phyloP scores from a whole-genome alignment of 2,329 filamentous ascomycete species.

The Hypoxylon sp. region DNA sequence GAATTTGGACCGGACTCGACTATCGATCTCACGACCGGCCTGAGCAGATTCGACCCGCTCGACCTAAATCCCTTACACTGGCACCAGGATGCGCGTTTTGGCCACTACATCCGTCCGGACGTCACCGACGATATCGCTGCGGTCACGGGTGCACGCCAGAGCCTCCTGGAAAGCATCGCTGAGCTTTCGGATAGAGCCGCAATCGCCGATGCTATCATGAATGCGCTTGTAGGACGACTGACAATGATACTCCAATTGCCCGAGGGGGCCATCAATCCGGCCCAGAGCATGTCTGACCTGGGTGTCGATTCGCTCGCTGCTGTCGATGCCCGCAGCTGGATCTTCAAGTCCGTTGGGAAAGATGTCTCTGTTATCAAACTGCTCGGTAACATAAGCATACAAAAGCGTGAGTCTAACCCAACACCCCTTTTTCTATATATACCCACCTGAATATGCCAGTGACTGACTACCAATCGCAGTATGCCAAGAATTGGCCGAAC shows the following conservation, averaged over 20 bases:
- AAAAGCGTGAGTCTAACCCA: constrained; percentile 40
- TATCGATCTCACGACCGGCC: constrained; percentile 55
- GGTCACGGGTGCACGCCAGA: constrained; percentile 27
- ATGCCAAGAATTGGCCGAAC: constrained; percentile 26
- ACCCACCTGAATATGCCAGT: not conserved
- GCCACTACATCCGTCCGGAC: constrained; percentile 51
- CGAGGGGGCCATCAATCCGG: constrained; percentile 46
- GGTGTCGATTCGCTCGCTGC: constrained; percentile 58
- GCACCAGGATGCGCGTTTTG: constrained; percentile 59
- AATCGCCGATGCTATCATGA: constrained; percentile 45
- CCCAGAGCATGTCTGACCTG: constrained; percentile 53
- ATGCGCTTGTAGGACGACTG: constrained; percentile 48
- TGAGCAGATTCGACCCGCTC: constrained; percentile 54
- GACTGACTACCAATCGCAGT: constrained; percentile 24
- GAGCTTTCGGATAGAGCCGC: constrained; percentile 38
- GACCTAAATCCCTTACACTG: constrained; percentile 53
- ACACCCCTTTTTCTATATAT: not conserved
- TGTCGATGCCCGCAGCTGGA: constrained; percentile 56
- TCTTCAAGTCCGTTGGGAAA: constrained; percentile 50
- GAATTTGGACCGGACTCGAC: constrained; percentile 20
- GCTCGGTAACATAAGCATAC: constrained; percentile 44
- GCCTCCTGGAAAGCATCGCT: constrained; percentile 49
- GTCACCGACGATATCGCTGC: constrained; percentile 22
- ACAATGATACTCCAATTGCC: constrained; percentile 50
- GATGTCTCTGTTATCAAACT: constrained; percentile 52